Evolutionary conservation across 495 filamentous ascomycete species (phyloP).

Genomic region (Tuber borchii): DNA sequence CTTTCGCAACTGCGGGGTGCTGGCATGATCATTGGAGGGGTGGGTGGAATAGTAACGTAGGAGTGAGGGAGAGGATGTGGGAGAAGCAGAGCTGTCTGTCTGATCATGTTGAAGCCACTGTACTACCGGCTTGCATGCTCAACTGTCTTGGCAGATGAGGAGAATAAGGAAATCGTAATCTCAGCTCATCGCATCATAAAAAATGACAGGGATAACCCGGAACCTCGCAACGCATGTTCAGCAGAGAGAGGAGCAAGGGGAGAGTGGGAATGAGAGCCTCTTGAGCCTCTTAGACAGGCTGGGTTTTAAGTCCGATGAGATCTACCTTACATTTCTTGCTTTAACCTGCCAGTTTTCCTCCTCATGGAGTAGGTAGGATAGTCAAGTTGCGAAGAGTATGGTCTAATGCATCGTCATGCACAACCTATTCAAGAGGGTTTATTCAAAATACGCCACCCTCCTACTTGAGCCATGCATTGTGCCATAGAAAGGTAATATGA

Average conservation of each 20-base stretch:
- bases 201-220: neutral
- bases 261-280: neutral
- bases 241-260: neutral
- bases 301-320: conserved; percentile 1
- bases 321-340: neutral
- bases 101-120: neutral
- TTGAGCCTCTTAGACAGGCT: neutral
- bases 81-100: neutral
- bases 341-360: neutral
- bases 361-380: neutral
- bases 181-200: neutral
- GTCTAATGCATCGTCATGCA: neutral
- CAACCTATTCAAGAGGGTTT: neutral
- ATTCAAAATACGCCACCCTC: neutral
- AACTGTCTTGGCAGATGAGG: neutral
- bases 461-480: neutral
- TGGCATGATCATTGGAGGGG: neutral
- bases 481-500: neutral
- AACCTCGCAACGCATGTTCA: neutral
- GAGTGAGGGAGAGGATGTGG: neutral
- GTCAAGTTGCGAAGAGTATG: neutral
- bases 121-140: neutral
- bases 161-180: neutral
- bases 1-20: neutral
- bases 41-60: neutral